Evolutionary conservation across 2,329 filamentous ascomycete genomes (phyloP), one percentile per base, ranked within the genome.

Genomic region (Rhynchosporium graminicola): DNA sequence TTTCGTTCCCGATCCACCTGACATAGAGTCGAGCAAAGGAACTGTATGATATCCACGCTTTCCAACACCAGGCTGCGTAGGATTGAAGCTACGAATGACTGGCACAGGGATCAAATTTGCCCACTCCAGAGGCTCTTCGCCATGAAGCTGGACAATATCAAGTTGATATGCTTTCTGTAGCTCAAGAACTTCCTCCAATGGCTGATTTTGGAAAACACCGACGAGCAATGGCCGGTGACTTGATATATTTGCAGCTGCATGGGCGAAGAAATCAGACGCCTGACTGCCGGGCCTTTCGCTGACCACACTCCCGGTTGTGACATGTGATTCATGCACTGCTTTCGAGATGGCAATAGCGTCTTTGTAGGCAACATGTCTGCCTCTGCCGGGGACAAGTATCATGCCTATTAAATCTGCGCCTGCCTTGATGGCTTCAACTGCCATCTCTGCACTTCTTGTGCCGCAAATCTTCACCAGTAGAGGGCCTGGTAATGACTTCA

Each of bases 391-490:
- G 6, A 95, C 95, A 12, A 97, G 80, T 62, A 97, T 97, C 71
- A 99, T 96, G 65, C 95, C 95, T 57, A 99, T 86, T 68, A 97
- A 81, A 76, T 99, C 93, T 38, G 95, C 95, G 31, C 93, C 93
- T 45, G 92, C 88, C 73, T 93, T 87, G 52, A 96, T 86, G 15
- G 95, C 95, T 65, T 87, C 84, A 60, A 85, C 81, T 5, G 95
- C 95, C 15, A 88, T 92, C 73, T 96, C 91, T 9, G 87, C 82
- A 63, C 86, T 92, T 62, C 94, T 85, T 8, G 93, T 98, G 5
- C 95, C 95, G 74, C 95, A 99, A 29, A 99, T 96, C 79, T 99
- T 99, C 68, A 97, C 92, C 36, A 95, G 80, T 0, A 91, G 80
- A 26, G 80, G 76, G 15, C 78, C 76, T 33, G 76, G 67, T n/a